Evolutionary conservation across 1,139 yeast species (phyloP), one percentile per base, ranked within the genome.

Genomic region (Pichia terricola): DNA sequence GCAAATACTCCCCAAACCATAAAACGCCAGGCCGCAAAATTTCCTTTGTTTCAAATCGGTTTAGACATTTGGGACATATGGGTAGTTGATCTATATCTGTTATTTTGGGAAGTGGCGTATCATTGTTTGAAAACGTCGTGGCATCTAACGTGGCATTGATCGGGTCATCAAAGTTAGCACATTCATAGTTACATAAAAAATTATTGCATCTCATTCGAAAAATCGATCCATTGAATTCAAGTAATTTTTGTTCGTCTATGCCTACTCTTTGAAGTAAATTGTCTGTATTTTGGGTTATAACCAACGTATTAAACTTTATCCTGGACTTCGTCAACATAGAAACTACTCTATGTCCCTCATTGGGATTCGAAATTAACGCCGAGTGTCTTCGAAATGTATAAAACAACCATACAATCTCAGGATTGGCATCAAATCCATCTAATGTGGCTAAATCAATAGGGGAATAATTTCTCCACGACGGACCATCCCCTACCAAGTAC

Each of bases 1-100:
- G 86, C 40, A 87, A 64, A 9, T 87, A 72, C 60, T 87, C 96
- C 4, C 96, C 96, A 63, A 82, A 86, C 96, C 96, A 87, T 3
- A 86, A 91, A 5, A 88, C 94, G 0, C 94, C 95, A 0, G 96
- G 96, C 28, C 96, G 68, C 45, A 87, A 62, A 26, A 84, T 60
- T 0, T 78, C 78, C 10, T 66, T 10, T 4, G 9, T n/a, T 30
- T 38, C 33, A 6, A 11, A 22, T 26, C 22, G 8, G 3, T 3
- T 7, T 22, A 6, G 60, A 57, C 96, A 87, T 8, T 66, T 64
- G 0, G 95, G 95, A 58, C 96, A 88, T 39, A 60, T 70, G 1
- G 95, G 95, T n/a, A 86, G 67, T 2, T 79, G 78, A 2, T 63
- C 59, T 3, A 40, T 4, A 40, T 67, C 72, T 1, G 68, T 64